A percentile compares a stretch with the other conserved stretches of the same genome.
Conservation (phyloP, 1,284 basidiomycete species). For the Malassezia obtusa region DNA sequence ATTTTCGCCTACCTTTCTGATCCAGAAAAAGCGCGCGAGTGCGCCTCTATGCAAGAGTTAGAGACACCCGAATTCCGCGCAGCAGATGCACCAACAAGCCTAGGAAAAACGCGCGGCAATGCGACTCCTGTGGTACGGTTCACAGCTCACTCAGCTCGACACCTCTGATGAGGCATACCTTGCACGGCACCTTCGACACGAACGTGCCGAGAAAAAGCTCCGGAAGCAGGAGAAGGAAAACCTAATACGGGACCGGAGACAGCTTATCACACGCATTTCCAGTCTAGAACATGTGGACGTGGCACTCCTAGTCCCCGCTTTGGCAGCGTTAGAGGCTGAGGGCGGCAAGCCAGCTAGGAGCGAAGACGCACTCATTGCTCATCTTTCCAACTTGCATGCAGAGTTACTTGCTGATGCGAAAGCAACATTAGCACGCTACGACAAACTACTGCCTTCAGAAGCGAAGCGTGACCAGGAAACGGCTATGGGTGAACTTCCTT, state of each 20-base stretch:
- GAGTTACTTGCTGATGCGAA: slow-evolving; percentile 5
- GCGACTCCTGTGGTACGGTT: not conserved
- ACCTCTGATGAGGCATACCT: slow-evolving; percentile 10
- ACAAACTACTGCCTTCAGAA: slow-evolving; percentile 12
- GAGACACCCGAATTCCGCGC: slow-evolving; percentile 13
- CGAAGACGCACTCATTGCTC: not conserved
- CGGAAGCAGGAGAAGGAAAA: slow-evolving; percentile 14
- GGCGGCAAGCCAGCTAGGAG: not conserved
- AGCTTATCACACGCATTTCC: not conserved
- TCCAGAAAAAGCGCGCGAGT: slow-evolving; percentile 12
- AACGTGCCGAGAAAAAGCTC: slow-evolving; percentile 14
- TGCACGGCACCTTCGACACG: slow-evolving; percentile 3
- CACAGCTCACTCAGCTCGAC: not conserved
- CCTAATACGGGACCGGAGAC: slow-evolving; percentile 10
- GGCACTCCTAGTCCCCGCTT: slow-evolving; percentile 3
- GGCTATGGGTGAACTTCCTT: no score
- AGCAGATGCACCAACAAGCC: not conserved
- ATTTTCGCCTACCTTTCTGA: slow-evolving; percentile 13
- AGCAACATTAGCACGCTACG: slow-evolving; percentile 6
- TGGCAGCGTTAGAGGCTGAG: slow-evolving; percentile 5
- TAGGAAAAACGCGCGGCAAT: slow-evolving; percentile 9
- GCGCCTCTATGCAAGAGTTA: slow-evolving; percentile 2
- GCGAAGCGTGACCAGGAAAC: not conserved
- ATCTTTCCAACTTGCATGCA: not conserved
- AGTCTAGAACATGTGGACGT: slow-evolving; percentile 8